Conservation (phyloP, 179 eudicot species). For the Nepenthes alata region DNA sequence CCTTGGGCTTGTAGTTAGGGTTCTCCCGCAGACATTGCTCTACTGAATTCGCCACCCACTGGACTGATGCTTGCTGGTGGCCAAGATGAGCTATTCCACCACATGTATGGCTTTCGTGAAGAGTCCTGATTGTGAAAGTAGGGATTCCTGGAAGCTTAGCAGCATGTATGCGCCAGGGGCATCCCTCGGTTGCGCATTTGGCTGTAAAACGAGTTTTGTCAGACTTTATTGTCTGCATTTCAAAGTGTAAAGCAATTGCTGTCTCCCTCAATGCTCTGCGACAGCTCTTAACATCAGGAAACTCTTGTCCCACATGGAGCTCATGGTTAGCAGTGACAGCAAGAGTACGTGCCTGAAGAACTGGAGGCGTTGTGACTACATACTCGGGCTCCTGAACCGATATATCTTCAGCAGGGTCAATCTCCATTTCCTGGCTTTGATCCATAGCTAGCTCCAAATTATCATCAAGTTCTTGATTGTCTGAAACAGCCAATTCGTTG, state of each 20-base stretch:
- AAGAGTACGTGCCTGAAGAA: constrained; percentile 48
- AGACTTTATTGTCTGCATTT: constrained; percentile 74
- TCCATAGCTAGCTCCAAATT: constrained; percentile 43
- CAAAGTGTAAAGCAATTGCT: constrained; percentile 82
- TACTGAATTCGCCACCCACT: constrained; percentile 85
- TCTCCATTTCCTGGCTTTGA: constrained; percentile 33
- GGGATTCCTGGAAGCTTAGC: constrained; percentile 78
- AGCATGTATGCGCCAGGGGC: constrained; percentile 93
- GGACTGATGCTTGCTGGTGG: constrained; percentile 91
- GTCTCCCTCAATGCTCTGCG: constrained; percentile 62
- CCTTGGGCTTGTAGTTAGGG: constrained; percentile 80
- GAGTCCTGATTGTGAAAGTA: constrained; percentile 70
- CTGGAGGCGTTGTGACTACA: constrained; percentile 20
- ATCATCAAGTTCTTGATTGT: constrained; percentile 25
- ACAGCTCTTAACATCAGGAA: constrained; percentile 76
- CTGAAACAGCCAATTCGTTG: constrained; percentile 22
- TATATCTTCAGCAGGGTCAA: constrained; percentile 28
- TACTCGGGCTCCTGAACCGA: constrained; percentile 29
- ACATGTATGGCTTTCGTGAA: constrained; percentile 63
- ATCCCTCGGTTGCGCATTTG: constrained; percentile 69
- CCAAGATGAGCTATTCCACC: constrained; percentile 63
- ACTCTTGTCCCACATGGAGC: constrained; percentile 67
- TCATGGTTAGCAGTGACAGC: constrained; percentile 35
- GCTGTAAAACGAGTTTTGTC: constrained; percentile 90
- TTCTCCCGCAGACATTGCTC: constrained; percentile 64